Conservation (phyloP, 1,139 yeast genomes). For the Blastobotrys elegans region DNA sequence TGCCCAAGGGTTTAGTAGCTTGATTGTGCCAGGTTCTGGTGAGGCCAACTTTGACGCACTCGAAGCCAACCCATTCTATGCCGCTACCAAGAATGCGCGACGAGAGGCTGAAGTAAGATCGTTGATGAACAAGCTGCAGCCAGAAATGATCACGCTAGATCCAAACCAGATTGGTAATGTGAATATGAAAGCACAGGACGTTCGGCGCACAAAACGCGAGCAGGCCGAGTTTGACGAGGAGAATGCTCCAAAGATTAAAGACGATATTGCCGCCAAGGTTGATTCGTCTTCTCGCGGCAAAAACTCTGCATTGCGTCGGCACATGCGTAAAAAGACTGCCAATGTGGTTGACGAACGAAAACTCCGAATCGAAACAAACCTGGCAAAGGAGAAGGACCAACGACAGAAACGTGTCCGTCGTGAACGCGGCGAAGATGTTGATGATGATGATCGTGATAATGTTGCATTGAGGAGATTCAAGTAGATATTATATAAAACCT, state of each 20-base stretch:
- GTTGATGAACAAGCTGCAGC: slow-evolving; percentile 80
- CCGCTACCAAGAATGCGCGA: slow-evolving; percentile 72
- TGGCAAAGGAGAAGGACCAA: slow-evolving; percentile 66
- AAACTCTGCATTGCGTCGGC: slow-evolving; percentile 77
- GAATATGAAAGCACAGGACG: slow-evolving; percentile 59
- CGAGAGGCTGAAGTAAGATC: slow-evolving; percentile 88
- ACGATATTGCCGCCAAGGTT: slow-evolving; percentile 36
- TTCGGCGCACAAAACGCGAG: slow-evolving; percentile 53
- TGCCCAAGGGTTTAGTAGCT: slow-evolving; percentile 64
- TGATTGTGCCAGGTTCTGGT: slow-evolving; percentile 95
- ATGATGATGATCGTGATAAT: slow-evolving; percentile 27
- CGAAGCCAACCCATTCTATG: slow-evolving; percentile 89
- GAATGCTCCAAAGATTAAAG: slow-evolving; percentile 25
- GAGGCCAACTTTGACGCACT: slow-evolving; percentile 96
- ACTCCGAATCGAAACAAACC: slow-evolving; percentile 71
- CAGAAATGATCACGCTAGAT: slow-evolving; percentile 89
- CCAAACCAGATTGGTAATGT: slow-evolving; percentile 85
- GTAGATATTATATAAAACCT: too few relatives aligned
- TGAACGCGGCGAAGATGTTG: slow-evolving; percentile 16
- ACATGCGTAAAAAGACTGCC: slow-evolving; percentile 76
- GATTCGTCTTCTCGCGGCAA: slow-evolving; percentile 56
- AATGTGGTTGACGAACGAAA: slow-evolving; percentile 88
- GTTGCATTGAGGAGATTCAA: slow-evolving; percentile 33
- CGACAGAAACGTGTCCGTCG: slow-evolving; percentile 45
- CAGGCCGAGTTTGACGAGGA: slow-evolving; percentile 38